Conservation (phyloP, 805 yeast genomes). For the Candida railenensis region DNA sequence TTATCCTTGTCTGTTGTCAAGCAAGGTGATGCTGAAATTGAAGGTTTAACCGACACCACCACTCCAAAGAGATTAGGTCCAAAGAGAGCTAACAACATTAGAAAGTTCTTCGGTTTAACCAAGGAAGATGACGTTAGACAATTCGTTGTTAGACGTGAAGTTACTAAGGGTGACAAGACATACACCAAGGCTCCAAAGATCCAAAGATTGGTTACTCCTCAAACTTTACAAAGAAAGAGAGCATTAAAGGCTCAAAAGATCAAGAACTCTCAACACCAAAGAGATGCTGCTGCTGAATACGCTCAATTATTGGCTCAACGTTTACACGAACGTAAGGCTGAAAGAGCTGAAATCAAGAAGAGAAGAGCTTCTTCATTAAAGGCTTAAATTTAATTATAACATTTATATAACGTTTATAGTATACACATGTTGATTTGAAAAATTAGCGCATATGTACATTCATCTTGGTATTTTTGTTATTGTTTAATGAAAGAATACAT, state of each 20-base stretch:
- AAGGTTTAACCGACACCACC: slow-evolving; percentile 91
- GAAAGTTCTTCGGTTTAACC: slow-evolving; percentile 98
- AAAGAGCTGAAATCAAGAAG: slow-evolving; percentile 97
- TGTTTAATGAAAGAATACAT: background rate
- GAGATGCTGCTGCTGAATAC: slow-evolving; percentile 99
- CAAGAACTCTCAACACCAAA: slow-evolving; percentile 96
- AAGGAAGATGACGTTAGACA: slow-evolving; percentile 88
- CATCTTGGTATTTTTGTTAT: background rate
- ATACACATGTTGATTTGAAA: background rate
- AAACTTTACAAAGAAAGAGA: slow-evolving; percentile 98
- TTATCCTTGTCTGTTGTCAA: slow-evolving; percentile 90
- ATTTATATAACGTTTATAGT: background rate
- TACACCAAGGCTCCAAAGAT: slow-evolving; percentile 99
- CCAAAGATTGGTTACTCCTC: slow-evolving; percentile 99
- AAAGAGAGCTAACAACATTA: slow-evolving; percentile 99
- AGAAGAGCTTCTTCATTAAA: slow-evolving; percentile 99
- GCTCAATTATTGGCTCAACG: slow-evolving; percentile 98
- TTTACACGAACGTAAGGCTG: slow-evolving; percentile 97
- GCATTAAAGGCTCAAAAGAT: slow-evolving; percentile 90
- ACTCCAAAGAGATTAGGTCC: slow-evolving; percentile 99
- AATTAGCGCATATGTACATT: background rate
- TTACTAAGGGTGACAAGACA: slow-evolving; percentile 95
- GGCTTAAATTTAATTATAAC: slow-evolving; percentile 50
- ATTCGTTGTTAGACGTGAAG: slow-evolving; percentile 97
- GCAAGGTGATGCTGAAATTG: slow-evolving; percentile 96